Evolutionary conservation across 331 rosid species (phyloP).

Genomic region (Acacia concinna): DNA sequence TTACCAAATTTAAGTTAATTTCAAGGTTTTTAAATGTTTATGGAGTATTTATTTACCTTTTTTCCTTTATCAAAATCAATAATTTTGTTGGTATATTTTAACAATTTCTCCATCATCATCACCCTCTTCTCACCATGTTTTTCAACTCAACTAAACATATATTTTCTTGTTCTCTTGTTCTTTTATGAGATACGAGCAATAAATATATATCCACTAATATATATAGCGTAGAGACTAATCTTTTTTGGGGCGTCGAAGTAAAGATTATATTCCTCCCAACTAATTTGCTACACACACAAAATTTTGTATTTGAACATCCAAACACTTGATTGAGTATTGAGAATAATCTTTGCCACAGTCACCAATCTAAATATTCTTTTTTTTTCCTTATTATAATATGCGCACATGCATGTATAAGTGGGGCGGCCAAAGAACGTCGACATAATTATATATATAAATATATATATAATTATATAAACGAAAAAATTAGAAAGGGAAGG

Average conservation of each 20-base stretch:
- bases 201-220: too few relatives aligned
- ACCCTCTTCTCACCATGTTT: background rate
- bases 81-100: too few relatives aligned
- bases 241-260: too few relatives aligned
- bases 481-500: background rate
- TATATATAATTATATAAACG: background rate
- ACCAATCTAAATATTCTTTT: background rate
- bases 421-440: background rate
- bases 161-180: too few relatives aligned
- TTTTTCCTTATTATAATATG: background rate
- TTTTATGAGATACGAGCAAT: too few relatives aligned
- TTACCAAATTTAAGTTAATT: too few relatives aligned
- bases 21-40: too few relatives aligned
- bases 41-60: too few relatives aligned
- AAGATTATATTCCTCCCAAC: too few relatives aligned
- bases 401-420: background rate
- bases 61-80: too few relatives aligned
- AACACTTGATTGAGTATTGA: background rate
- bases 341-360: background rate
- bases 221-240: too few relatives aligned
- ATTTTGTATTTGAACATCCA: background rate
- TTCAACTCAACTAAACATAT: background rate
- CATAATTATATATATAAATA: background rate
- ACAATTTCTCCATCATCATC: background rate
- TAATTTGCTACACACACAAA: too few relatives aligned